phyloP scores from a whole-genome alignment of 164 flowering plant genomes.

The Macadamia tetraphylla region DNA sequence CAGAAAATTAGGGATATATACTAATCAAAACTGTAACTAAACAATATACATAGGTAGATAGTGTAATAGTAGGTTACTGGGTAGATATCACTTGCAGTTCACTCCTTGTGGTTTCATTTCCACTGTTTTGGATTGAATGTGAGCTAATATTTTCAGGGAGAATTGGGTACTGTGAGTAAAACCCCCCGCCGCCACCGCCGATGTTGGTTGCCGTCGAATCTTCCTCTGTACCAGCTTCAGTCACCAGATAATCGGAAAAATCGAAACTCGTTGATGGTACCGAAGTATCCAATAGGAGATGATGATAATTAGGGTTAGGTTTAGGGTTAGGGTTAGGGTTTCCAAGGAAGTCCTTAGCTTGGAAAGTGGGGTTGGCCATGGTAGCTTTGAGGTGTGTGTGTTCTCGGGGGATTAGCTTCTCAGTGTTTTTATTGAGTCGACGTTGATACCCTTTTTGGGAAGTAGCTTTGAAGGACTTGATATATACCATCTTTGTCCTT shows the following conservation, averaged over 20 bases:
- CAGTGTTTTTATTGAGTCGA: too few relatives aligned
- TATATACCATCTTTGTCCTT: too few relatives aligned
- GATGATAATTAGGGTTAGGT: not conserved
- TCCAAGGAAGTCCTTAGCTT: constrained; percentile 11
- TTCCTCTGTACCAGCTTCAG: constrained; percentile 15
- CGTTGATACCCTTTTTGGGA: too few relatives aligned
- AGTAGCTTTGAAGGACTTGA: too few relatives aligned
- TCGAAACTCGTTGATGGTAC: constrained; percentile 14
- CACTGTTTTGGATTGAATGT: constrained; percentile 2
- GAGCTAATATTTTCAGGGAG: constrained; percentile 2
- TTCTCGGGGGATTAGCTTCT: too few relatives aligned
- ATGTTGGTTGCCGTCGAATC: constrained; percentile 5
- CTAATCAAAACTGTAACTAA: not conserved
- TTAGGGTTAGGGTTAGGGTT: constrained; percentile 5
- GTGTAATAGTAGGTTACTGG: not conserved
- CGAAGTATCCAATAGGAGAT: not conserved
- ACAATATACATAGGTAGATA: not conserved
- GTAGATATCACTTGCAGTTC: constrained; percentile 22
- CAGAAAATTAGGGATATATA: too few relatives aligned
- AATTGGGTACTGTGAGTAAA: not conserved
- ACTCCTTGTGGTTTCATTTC: constrained; percentile 10
- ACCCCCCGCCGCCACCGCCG: not conserved
- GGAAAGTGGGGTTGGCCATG: constrained; percentile 6
- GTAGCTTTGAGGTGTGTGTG: not conserved
- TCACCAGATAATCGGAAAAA: constrained; percentile 26